Base-by-base conservation (phyloP, 495 filamentous ascomycete genomes). In the Neurospora hispaniola region DNA sequence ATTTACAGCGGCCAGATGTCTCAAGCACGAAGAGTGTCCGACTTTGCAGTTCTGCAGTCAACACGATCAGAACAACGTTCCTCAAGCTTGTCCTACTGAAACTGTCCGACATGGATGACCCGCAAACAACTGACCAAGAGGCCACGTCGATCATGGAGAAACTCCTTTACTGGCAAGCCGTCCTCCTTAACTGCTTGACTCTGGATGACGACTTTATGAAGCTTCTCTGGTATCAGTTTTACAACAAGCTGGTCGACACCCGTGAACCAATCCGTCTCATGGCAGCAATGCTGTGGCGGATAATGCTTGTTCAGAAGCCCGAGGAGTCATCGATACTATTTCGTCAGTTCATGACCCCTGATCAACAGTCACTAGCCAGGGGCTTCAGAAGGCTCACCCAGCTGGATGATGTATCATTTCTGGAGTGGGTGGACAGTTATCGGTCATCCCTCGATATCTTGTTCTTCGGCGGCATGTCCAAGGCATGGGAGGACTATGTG, bases 91-190 rank as follows among this genome's bases (percentile, higher is more conserved):
- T 91, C 18, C 85, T 98, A 39, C 88, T 97, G 31, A 86, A 91
- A 71, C 85, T 99, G 18, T 97, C 94, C 4, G 93, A 97, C 76
- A 86, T 93, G 71, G 91, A 94, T 71, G 90, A 92, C 42, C 79
- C 85, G 3, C 82, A 88, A 70, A 83, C 81, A 4, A 82, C 87
- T 42, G 85, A 89, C 42, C 73, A 81, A 10, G 88, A 92, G 42
- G 87, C 91, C 5, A 79, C 91, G 5, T 79, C 83, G 8, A 92
- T 94, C 70, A 85, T 99, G 80, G 86, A 93, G 48, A 95, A 93
- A 76, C 86, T 99, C 75, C 88, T 91, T 3, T 98, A 98, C 79
- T 99, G 96, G 96, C 96, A 98, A 78, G 92, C 92, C 14, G 92
- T 97, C 35, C 86, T 98, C 42, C 84, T 98, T n/a, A 88, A 89